phyloP scores from a whole-genome alignment of 2,329 filamentous ascomycete species.

The Nigrospora osmanthi region DNA sequence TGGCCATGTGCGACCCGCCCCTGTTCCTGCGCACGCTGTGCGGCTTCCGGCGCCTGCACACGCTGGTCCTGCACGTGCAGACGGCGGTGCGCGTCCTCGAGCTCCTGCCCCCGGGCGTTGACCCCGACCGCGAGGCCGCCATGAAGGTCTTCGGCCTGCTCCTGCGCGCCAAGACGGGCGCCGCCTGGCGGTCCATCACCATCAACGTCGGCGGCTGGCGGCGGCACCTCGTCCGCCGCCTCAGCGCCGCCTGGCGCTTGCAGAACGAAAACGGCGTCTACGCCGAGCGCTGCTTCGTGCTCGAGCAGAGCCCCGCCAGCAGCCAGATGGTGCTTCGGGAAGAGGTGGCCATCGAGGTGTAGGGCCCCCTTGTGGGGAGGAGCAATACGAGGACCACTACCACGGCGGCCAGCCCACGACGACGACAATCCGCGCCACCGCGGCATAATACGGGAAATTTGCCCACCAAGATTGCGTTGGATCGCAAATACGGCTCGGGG shows the following conservation, averaged over 20 bases:
- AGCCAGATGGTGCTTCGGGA: constrained; percentile 12
- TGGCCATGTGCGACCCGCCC: constrained; percentile 21
- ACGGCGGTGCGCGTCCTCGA: constrained; percentile 29
- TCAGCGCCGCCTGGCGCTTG: constrained; percentile 30
- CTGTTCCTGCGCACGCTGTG: constrained; percentile 30
- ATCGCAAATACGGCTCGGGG: no score
- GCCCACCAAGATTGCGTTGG: no score
- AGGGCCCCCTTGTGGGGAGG: no score
- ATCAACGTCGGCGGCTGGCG: constrained; percentile 41
- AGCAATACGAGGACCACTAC: no score
- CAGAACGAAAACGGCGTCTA: constrained; percentile 32
- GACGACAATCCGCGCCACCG: no score
- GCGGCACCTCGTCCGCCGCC: constrained; percentile 33
- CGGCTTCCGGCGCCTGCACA: constrained; percentile 29
- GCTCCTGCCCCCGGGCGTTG: constrained; percentile 14
- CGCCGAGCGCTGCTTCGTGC: constrained; percentile 38
- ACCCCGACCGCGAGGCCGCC: constrained; percentile 29
- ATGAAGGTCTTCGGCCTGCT: constrained; percentile 24
- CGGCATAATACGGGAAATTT: no score
- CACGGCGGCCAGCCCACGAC: no score
- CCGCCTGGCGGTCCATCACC: constrained; percentile 30
- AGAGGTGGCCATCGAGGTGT: constrained; percentile 10
- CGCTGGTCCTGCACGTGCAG: constrained; percentile 35
- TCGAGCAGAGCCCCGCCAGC: constrained; percentile 18
- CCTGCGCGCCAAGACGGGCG: constrained; percentile 16